Evolutionary conservation across 805 yeast species (phyloP).

Genomic region (Helenozyma baotianmanensis): DNA sequence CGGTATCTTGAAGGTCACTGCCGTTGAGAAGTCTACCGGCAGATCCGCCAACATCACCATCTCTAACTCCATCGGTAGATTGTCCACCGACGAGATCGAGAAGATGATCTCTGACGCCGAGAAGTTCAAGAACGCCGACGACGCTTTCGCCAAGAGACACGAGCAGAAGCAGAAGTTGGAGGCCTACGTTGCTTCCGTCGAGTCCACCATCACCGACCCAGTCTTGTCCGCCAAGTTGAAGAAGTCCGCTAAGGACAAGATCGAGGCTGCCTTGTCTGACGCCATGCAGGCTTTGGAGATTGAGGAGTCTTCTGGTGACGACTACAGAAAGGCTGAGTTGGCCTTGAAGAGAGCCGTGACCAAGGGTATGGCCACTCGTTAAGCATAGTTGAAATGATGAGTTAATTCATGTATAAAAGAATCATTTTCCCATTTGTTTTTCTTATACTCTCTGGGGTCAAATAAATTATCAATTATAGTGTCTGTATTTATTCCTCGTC

Average conservation of each 20-base stretch:
- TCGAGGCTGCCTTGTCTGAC: constrained; percentile 96
- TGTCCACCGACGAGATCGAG: constrained; percentile 46
- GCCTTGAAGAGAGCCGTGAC: constrained; percentile 98
- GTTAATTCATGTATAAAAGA: constrained; percentile 17
- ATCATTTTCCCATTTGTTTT: constrained; percentile 11
- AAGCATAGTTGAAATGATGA: constrained; percentile 32
- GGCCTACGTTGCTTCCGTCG: constrained; percentile 84
- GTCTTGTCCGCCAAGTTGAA: constrained; percentile 93
- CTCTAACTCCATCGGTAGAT: constrained; percentile 48
- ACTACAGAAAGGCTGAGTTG: constrained; percentile 98
- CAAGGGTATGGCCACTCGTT: constrained; percentile 98
- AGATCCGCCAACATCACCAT: constrained; percentile 48
- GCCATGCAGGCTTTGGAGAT: constrained; percentile 97
- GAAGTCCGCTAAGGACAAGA: constrained; percentile 95
- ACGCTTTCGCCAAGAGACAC: constrained; percentile 98
- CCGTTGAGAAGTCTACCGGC: constrained; percentile 47
- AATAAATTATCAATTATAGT: constrained; percentile 4
- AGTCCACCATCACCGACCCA: constrained; percentile 96
- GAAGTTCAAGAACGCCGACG: constrained; percentile 91
- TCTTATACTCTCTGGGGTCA: background rate
- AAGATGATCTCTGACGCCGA: constrained; percentile 47
- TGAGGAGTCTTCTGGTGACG: constrained; percentile 95
- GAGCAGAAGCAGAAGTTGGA: constrained; percentile 99
- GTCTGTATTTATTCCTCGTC: constrained; percentile 30
- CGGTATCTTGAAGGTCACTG: constrained; percentile 49